phyloP scores from a whole-genome alignment of 176 grass and related monocot species.

The Calamus simplicifolius region DNA sequence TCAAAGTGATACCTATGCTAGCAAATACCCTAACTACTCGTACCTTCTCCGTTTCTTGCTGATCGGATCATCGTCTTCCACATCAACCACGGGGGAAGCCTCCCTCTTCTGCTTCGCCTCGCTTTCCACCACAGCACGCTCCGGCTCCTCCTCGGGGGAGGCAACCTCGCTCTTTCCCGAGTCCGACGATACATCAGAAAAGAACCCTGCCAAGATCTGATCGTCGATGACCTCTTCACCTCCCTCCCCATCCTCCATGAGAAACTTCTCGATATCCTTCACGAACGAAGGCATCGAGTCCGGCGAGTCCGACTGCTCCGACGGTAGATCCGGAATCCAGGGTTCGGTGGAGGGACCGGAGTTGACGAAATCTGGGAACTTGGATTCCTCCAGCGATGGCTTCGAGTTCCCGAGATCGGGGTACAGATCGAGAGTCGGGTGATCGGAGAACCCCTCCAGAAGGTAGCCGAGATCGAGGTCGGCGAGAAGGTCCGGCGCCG shows the following conservation, averaged over 20 bases:
- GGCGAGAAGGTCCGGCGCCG: slow-evolving; percentile 11
- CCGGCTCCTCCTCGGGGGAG: slow-evolving; percentile 10
- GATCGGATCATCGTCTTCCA: slow-evolving; percentile 44
- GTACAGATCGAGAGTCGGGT: neutral
- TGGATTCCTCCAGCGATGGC: slow-evolving; percentile 28
- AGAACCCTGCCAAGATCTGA: slow-evolving; percentile 35
- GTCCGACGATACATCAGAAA: slow-evolving; percentile 38
- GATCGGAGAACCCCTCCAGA: slow-evolving; percentile 39
- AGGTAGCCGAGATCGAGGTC: slow-evolving; percentile 57
- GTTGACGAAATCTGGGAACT: slow-evolving; percentile 44
- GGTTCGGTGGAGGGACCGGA: slow-evolving; percentile 12
- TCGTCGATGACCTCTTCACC: slow-evolving; percentile 16
- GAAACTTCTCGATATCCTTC: slow-evolving; percentile 53
- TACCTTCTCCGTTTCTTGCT: slow-evolving; percentile 92
- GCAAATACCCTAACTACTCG: neutral
- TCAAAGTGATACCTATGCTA: too few relatives aligned
- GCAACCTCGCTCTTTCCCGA: slow-evolving; percentile 12
- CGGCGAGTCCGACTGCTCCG: slow-evolving; percentile 7
- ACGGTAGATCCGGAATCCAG: neutral
- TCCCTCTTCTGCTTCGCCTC: slow-evolving; percentile 20
- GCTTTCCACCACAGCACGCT: slow-evolving; percentile 2
- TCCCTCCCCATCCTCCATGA: slow-evolving; percentile 52
- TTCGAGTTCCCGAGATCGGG: slow-evolving; percentile 11
- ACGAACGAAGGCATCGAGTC: slow-evolving; percentile 5
- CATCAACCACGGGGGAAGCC: slow-evolving; percentile 7